Evolutionary conservation across 2,329 filamentous ascomycete genomes (phyloP), one percentile per base, ranked within the genome.

Genomic region (Hymenotorrendiella dingleyae): DNA sequence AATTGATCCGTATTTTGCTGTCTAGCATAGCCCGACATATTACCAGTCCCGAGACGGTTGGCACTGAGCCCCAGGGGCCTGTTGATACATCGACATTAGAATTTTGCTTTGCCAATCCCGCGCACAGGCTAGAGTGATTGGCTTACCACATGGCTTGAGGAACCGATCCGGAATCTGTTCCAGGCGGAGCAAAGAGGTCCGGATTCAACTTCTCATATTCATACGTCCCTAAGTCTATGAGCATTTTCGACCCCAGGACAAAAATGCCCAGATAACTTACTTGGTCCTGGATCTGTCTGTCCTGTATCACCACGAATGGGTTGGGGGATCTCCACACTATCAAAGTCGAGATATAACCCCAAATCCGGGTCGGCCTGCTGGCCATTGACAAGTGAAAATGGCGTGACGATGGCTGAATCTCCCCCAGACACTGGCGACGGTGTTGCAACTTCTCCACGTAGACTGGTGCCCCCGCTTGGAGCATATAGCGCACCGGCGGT

Each of bases 1-100:
- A 80, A 65, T 8, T 74, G 70, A 1, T 59, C 60, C 0, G 54
- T 61, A 48, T 78, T 80, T 53, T 78, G 71, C 55, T 80, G 74
- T 3, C 76, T 64, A 6, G 76, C 73, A 73, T 74, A 80, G 12
- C 76, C 76, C 0, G 73, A 45, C 34, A 40, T 32, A 8, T 49
- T 49, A 61, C 30, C 62, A 48, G 27, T 59, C 50, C 12, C 68
- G 59, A 20, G 60, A 19, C 70, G 63, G 46, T 72, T 73, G 38
- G 70, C 68, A 23, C 66, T 69, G 12, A 78, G 59, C 41, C 72
- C 73, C 49, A 80, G 62, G 0, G 74, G 72, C n/a, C n/a, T n/a
- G n/a, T n/a, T n/a, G n/a, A n/a, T n/a, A n/a, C n/a, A n/a, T n/a
- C n/a, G n/a, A n/a, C n/a, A n/a, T n/a, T n/a, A n/a, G n/a, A n/a